phyloP scores from a whole-genome alignment of 805 yeast genomes.

The Candida vaughaniae region DNA sequence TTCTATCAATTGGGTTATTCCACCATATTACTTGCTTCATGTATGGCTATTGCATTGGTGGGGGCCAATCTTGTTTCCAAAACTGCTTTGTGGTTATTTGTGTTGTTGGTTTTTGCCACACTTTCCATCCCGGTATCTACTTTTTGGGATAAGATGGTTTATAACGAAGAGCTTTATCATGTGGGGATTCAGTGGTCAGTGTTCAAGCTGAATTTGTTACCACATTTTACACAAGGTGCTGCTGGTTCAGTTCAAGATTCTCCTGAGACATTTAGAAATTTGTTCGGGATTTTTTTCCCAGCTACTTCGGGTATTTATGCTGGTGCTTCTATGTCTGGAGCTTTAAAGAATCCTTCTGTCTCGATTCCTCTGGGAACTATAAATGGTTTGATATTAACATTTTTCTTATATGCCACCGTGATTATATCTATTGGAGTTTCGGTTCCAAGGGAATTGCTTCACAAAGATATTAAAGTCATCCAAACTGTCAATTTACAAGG shows the following conservation, averaged over 20 bases:
- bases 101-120: slow-evolving; percentile 66
- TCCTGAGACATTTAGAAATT: slow-evolving; percentile 72
- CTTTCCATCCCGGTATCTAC: slow-evolving; percentile 80
- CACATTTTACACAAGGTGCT: slow-evolving; percentile 83
- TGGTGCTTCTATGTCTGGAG: slow-evolving; percentile 99
- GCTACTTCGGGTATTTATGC: slow-evolving; percentile 99
- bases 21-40: slow-evolving; percentile 62
- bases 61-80: slow-evolving; percentile 81
- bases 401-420: slow-evolving; percentile 73
- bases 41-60: slow-evolving; percentile 73
- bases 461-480: slow-evolving; percentile 78
- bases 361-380: slow-evolving; percentile 94
- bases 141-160: slow-evolving; percentile 56
- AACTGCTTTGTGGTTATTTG: slow-evolving; percentile 75
- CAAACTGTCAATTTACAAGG: slow-evolving; percentile 77
- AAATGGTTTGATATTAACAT: slow-evolving; percentile 77
- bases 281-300: slow-evolving; percentile 95
- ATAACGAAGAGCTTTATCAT: slow-evolving; percentile 54
- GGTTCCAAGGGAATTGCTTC: slow-evolving; percentile 74
- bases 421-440: slow-evolving; percentile 77
- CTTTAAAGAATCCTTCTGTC: slow-evolving; percentile 76
- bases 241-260: slow-evolving; percentile 75
- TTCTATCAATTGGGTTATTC: slow-evolving; percentile 72
- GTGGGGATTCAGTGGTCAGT: slow-evolving; percentile 76
- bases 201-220: slow-evolving; percentile 63